A percentile compares a stretch with the other conserved stretches of the same genome.
Conservation (phyloP, 768 basidiomycete species). For the Piloderma croceum region DNA sequence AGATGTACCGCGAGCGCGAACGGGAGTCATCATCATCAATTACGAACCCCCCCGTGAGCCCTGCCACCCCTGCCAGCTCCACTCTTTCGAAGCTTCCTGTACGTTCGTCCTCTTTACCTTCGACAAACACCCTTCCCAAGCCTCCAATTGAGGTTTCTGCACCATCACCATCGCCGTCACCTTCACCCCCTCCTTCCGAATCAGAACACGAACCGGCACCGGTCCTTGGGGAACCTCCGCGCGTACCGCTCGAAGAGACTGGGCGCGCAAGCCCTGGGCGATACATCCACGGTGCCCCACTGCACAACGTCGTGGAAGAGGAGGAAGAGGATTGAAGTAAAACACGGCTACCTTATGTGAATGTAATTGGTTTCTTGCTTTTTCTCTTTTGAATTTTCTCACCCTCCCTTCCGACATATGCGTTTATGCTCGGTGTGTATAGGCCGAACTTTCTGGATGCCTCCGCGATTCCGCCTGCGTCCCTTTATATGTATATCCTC, state of each 20-base stretch:
- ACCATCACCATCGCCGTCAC: slow-evolving; percentile 19
- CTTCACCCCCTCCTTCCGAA: slow-evolving; percentile 13
- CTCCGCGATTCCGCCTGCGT: too few species aligned
- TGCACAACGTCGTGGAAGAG: slow-evolving; percentile 83
- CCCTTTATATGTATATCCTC: too few species aligned
- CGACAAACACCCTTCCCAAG: slow-evolving; percentile 6
- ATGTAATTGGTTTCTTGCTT: too few species aligned
- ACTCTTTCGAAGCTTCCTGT: slow-evolving; percentile 36
- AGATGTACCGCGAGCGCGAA: slow-evolving; percentile 79
- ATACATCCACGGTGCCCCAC: slow-evolving; percentile 79
- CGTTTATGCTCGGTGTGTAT: too few species aligned
- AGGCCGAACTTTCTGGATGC: too few species aligned
- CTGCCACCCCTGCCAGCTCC: slow-evolving; percentile 13
- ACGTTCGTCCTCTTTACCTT: slow-evolving; percentile 16
- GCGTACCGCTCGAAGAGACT: slow-evolving; percentile 36
- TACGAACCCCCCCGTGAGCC: slow-evolving; percentile 4
- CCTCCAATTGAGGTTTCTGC: slow-evolving; percentile 9
- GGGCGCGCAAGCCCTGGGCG: slow-evolving; percentile 62
- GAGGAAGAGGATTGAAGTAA: slow-evolving; percentile 54
- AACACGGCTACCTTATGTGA: too few species aligned
- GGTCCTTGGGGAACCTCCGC: slow-evolving; percentile 28
- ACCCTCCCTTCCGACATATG: too few species aligned
- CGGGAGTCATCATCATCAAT: slow-evolving; percentile 30
- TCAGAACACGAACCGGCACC: slow-evolving; percentile 25
- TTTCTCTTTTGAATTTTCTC: too few species aligned